Percentiles rank a stretch among this genome's conserved stretches.
phyloP scores from a whole-genome alignment of 2,329 filamentous ascomycete genomes.

The Diaporthe helianthi region DNA sequence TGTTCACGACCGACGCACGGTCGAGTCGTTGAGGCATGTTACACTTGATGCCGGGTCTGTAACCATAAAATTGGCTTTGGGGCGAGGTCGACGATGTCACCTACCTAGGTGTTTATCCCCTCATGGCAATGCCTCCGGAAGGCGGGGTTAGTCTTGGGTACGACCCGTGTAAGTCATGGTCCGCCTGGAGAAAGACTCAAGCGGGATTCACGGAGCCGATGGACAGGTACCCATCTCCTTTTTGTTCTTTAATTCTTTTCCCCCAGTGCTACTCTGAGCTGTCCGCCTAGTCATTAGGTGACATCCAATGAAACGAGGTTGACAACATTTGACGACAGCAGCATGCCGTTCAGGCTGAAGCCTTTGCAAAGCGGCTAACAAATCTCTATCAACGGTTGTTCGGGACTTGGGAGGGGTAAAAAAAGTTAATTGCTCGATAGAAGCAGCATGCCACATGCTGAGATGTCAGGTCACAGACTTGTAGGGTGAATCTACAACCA shows the following conservation, averaged over 20 bases:
- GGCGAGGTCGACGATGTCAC: constrained; percentile 8
- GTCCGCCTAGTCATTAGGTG: background rate
- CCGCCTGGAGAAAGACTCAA: background rate
- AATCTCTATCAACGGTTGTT: background rate
- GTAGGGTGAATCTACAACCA: background rate
- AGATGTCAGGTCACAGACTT: constrained; percentile 7
- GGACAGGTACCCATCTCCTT: background rate
- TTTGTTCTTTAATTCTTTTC: background rate
- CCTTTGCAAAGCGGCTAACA: background rate
- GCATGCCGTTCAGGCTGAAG: background rate
- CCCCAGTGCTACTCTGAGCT: background rate
- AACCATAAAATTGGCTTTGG: constrained; percentile 17
- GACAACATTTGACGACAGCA: background rate
- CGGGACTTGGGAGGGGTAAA: constrained; percentile 11
- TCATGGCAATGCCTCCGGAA: constrained; percentile 14
- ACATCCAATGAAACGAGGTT: background rate
- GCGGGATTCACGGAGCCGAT: constrained; percentile 18
- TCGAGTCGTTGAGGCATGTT: constrained; percentile 6
- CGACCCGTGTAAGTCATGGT: background rate
- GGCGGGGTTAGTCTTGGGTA: constrained; percentile 9
- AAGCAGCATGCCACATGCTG: background rate
- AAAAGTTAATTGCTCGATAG: background rate
- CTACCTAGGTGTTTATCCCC: constrained; percentile 1
- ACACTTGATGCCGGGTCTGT: constrained; percentile 2
- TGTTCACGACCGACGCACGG: constrained; percentile 2